Conservation (phyloP, 2,329 filamentous ascomycete species). For the Keithomyces neogunnii region DNA sequence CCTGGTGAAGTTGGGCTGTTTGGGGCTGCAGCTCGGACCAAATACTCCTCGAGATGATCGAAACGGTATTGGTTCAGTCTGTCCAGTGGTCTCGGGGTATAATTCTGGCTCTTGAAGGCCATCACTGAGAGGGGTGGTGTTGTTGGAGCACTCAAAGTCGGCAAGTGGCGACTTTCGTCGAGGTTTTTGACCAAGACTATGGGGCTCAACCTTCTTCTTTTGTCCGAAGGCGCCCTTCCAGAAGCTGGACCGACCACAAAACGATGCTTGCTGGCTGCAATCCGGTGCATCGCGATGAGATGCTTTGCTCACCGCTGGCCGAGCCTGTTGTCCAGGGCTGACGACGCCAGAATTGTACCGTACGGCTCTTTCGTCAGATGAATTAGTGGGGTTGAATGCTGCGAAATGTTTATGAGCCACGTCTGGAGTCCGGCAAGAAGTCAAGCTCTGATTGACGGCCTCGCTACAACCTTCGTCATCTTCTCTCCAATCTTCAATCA, state of each 20-base stretch:
- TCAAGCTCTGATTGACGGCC: neutral
- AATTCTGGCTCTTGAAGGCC: neutral
- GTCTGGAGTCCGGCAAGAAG: neutral
- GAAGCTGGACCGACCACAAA: neutral
- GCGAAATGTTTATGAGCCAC: neutral
- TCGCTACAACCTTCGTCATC: neutral
- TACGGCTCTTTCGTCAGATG: neutral
- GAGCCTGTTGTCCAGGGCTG: neutral
- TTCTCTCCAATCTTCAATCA: neutral
- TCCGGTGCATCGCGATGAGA: neutral
- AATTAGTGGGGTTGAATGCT: neutral
- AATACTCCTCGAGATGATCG: slow-evolving; percentile 4
- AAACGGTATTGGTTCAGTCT: neutral
- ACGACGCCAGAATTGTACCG: neutral
- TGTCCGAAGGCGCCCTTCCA: slow-evolving; percentile 3
- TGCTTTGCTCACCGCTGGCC: neutral
- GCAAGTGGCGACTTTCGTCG: slow-evolving; percentile 1
- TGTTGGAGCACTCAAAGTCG: neutral
- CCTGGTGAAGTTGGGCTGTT: neutral
- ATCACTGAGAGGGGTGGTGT: neutral
- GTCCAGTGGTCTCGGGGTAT: neutral
- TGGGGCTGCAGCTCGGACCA: neutral
- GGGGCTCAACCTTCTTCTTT: neutral
- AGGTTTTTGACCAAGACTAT: neutral
- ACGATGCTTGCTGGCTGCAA: neutral